phyloP scores from a whole-genome alignment of 1,284 basidiomycete genomes.

The Microbotryum silenes-acaulis region DNA sequence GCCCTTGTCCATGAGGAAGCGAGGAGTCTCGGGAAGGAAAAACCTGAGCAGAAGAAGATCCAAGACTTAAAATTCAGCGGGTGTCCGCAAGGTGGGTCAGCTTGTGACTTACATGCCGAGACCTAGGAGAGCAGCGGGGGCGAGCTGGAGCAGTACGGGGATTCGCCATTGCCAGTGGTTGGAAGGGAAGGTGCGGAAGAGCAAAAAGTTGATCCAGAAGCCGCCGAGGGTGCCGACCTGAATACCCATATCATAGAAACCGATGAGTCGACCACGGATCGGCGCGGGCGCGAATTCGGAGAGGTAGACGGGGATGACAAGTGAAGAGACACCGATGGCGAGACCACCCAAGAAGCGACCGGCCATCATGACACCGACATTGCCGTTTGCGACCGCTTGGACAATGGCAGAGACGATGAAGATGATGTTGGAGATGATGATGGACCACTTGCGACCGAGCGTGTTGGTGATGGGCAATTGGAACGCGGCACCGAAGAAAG shows the following conservation, averaged over 20 bases:
- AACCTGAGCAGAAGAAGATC: no score
- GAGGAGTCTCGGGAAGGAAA: constrained; percentile 38
- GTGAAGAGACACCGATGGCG: constrained; percentile 64
- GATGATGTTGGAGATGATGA: constrained; percentile 37
- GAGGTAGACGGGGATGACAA: constrained; percentile 54
- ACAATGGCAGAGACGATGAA: constrained; percentile 41
- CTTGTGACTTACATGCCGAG: neutral
- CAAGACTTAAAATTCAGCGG: no score
- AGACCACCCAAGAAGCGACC: constrained; percentile 63
- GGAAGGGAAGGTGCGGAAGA: constrained; percentile 24
- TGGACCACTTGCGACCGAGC: constrained; percentile 34
- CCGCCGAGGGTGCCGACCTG: constrained; percentile 44
- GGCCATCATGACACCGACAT: constrained; percentile 25
- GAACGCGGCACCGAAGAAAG: constrained; percentile 38
- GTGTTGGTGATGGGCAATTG: constrained; percentile 5
- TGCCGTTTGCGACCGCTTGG: constrained; percentile 37
- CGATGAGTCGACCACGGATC: constrained; percentile 49
- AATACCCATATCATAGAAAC: constrained; percentile 47
- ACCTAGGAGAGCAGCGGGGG: constrained; percentile 37
- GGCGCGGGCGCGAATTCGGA: constrained; percentile 54
- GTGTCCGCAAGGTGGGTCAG: neutral
- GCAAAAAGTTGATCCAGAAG: constrained; percentile 45
- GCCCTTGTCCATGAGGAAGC: constrained; percentile 36
- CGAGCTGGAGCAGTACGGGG: constrained; percentile 38
- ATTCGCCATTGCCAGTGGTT: constrained; percentile 38